A percentile compares a stretch with the other conserved stretches of the same genome.
Evolutionary conservation across 768 basidiomycete species (phyloP).

Genomic region (Hydnomerulius pinastri): DNA sequence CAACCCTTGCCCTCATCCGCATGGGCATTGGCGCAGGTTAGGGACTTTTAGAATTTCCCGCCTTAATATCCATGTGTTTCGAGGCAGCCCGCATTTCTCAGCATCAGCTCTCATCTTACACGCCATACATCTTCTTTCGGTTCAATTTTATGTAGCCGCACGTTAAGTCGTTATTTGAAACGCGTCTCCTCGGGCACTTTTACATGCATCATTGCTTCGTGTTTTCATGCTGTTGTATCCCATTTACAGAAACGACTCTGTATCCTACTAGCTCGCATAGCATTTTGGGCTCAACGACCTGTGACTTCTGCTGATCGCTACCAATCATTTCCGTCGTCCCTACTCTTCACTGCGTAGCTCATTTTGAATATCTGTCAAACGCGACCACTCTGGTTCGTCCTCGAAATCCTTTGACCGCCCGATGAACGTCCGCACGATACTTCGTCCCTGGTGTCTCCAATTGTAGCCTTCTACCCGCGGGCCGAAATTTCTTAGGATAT

Average conservation of each 20-base stretch:
- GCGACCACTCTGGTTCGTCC: slow-evolving; percentile 84
- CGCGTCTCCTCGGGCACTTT: not conserved
- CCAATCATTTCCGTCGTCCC: slow-evolving; percentile 2
- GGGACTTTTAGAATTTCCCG: slow-evolving; percentile 35
- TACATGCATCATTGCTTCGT: slow-evolving; percentile 2
- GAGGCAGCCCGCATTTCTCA: slow-evolving; percentile 7
- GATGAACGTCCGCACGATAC: slow-evolving; percentile 86
- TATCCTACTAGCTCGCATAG: not conserved
- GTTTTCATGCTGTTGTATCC: slow-evolving; percentile 12
- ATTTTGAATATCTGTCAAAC: slow-evolving; percentile 57
- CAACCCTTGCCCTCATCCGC: slow-evolving; percentile 72
- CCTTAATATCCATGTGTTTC: slow-evolving; percentile 2
- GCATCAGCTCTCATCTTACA: slow-evolving; percentile 1
- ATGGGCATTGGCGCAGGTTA: slow-evolving; percentile 63
- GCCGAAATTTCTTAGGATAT: slow-evolving; percentile 81
- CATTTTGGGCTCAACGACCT: not conserved
- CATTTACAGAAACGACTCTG: not conserved
- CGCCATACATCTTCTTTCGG: not conserved
- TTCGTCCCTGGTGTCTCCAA: slow-evolving; percentile 87
- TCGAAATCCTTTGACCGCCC: slow-evolving; percentile 86
- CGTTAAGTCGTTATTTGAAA: not conserved
- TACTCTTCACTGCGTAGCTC: slow-evolving; percentile 23
- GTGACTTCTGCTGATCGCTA: not conserved
- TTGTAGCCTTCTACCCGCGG: slow-evolving; percentile 59
- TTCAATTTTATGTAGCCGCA: not conserved